Conservation (phyloP, 352 stramenopile species). For the Globisporangium apiculatum region DNA sequence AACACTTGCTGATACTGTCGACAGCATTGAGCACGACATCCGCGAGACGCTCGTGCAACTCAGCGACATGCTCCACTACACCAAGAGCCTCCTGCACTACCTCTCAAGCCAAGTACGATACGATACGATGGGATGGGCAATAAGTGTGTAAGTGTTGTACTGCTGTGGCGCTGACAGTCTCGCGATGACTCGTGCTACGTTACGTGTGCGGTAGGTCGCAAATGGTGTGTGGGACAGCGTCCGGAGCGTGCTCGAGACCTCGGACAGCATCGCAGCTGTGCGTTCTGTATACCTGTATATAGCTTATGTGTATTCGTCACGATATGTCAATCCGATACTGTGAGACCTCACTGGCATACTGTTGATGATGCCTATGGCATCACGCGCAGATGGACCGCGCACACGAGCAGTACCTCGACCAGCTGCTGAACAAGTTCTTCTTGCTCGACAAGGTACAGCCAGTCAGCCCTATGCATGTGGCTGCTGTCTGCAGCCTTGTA, state of each 20-base stretch:
- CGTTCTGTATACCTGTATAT: neutral
- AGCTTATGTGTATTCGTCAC: conserved; percentile 5
- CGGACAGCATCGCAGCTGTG: conserved; percentile 16
- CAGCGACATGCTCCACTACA: conserved; percentile 75
- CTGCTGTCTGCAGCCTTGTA: neutral
- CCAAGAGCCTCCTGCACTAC: conserved; percentile 57
- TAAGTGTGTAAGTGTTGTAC: too few relatives aligned
- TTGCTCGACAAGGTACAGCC: conserved; percentile 53
- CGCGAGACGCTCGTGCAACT: conserved; percentile 38
- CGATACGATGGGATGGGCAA: too few relatives aligned
- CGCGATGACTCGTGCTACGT: too few relatives aligned
- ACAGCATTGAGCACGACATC: conserved; percentile 38
- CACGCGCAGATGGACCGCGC: conserved; percentile 46
- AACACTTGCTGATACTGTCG: neutral
- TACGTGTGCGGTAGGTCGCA: conserved; percentile 16
- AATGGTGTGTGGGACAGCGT: conserved; percentile 15
- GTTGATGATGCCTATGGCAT: neutral
- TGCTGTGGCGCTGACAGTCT: too few relatives aligned
- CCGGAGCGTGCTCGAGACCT: conserved; percentile 14
- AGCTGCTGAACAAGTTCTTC: conserved; percentile 64
- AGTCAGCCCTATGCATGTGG: too few relatives aligned
- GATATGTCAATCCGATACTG: too few relatives aligned
- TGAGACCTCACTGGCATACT: neutral
- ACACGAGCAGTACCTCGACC: conserved; percentile 56
- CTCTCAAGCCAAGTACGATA: conserved; percentile 49